Percentiles rank a stretch among this genome's conserved stretches.
phyloP scores from a whole-genome alignment of 139 green algal genomes.

The Pleodorina starrii region DNA sequence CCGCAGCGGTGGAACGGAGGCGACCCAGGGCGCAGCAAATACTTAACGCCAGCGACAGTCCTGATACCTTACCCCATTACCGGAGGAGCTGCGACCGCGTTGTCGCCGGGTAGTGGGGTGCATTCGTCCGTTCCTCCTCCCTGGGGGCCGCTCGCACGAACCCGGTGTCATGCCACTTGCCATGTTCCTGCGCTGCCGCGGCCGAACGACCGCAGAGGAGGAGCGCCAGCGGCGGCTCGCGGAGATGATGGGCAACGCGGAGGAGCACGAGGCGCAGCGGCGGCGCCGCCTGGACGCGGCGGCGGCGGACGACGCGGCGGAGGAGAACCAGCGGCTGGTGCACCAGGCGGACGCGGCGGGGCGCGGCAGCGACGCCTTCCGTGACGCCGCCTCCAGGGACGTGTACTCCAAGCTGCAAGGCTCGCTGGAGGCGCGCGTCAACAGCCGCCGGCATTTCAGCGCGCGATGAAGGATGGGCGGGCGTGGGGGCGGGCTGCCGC shows the following conservation, averaged over 20 bases:
- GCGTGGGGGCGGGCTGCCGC: no score
- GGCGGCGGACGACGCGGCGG: slow-evolving; percentile 52
- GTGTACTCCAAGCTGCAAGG: slow-evolving; percentile 59
- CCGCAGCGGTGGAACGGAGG: no score
- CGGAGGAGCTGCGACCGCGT: no score
- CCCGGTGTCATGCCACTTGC: no score
- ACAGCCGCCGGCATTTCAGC: slow-evolving; percentile 66
- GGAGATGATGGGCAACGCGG: slow-evolving; percentile 90
- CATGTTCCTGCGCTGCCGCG: no score
- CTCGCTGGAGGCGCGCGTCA: slow-evolving; percentile 63
- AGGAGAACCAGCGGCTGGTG: slow-evolving; percentile 20
- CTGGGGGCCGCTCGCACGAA: neutral
- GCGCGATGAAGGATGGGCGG: slow-evolving; percentile 17
- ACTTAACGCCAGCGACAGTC: no score
- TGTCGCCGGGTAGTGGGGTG: no score
- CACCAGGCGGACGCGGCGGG: slow-evolving; percentile 27
- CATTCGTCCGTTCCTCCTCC: neutral
- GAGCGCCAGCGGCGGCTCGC: slow-evolving; percentile 80
- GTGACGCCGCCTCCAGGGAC: slow-evolving; percentile 58
- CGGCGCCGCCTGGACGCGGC: slow-evolving; percentile 63
- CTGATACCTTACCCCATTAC: no score
- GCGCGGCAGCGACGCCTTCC: slow-evolving; percentile 68
- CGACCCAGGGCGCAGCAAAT: no score
- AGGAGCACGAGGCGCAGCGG: slow-evolving; percentile 79
- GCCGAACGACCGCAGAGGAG: slow-evolving; percentile 78